Evolutionary conservation across 805 yeast genomes (phyloP).

Genomic region (Candida ortonii): DNA sequence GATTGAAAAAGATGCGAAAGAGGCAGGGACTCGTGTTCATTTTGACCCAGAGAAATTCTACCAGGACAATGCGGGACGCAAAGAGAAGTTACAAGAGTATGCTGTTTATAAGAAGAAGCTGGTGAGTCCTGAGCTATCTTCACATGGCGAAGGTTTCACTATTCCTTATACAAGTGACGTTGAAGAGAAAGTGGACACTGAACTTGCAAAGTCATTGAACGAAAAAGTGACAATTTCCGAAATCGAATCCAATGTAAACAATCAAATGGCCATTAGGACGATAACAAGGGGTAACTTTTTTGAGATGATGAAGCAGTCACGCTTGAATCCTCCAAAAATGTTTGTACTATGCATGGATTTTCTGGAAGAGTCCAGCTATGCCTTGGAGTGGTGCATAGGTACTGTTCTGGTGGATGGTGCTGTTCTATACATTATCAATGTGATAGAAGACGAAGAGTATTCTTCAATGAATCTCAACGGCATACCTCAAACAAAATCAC

Average conservation of each 20-base stretch:
- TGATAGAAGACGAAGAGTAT: slow-evolving; percentile 44
- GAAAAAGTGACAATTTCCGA: slow-evolving; percentile 54
- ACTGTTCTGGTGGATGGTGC: slow-evolving; percentile 80
- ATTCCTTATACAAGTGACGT: slow-evolving; percentile 68
- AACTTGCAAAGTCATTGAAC: slow-evolving; percentile 52
- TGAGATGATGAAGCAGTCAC: slow-evolving; percentile 34
- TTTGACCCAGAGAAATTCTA: slow-evolving; percentile 44
- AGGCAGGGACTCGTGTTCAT: slow-evolving; percentile 41
- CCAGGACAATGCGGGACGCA: slow-evolving; percentile 47
- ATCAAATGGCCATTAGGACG: slow-evolving; percentile 63
- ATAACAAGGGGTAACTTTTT: slow-evolving; percentile 68
- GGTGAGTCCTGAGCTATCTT: slow-evolving; percentile 51
- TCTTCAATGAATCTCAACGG: slow-evolving; percentile 37
- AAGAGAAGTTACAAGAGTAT: slow-evolving; percentile 53
- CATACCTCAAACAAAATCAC: slow-evolving; percentile 22
- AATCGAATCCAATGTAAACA: slow-evolving; percentile 48
- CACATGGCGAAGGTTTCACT: slow-evolving; percentile 27
- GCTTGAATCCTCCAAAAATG: slow-evolving; percentile 41
- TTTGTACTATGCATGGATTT: slow-evolving; percentile 78
- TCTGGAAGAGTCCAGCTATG: slow-evolving; percentile 77
- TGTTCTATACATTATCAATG: slow-evolving; percentile 69
- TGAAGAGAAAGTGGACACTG: slow-evolving; percentile 62
- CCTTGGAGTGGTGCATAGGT: slow-evolving; percentile 87
- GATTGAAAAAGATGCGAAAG: slow-evolving; percentile 32
- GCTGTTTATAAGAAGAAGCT: slow-evolving; percentile 57